Evolutionary conservation across 768 basidiomycete genomes (phyloP), one percentile per base, ranked within the genome.

Genomic region (Pleurotus sapidus): DNA sequence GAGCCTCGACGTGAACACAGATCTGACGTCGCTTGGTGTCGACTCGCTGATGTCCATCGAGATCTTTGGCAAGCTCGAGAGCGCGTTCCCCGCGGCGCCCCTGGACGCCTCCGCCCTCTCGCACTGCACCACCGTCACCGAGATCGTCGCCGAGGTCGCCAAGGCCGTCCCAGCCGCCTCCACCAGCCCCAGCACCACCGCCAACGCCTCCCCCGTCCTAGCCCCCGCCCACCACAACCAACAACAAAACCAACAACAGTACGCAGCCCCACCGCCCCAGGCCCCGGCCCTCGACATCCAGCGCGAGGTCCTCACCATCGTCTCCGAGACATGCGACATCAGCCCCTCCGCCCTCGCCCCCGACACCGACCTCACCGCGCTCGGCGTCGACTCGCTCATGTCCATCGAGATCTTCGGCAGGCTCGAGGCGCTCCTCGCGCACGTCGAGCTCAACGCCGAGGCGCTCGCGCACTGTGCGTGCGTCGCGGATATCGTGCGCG

Each of bases 31-130:
- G 3, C 76, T 89, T 8, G 87, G 88, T 0, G 72, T 88, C 49
- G 85, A 88, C 62, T 88, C 87, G 1, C 67, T 89, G 58, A 82
- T 81, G 68, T 79, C 81, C n/a, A 84, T 87, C 53, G 87, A 89
- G 65, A 69, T 85, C 8, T 66, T 70, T n/a, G 65, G 68, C 5
- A 72, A 69, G 34, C 66, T 84, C 14, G 69, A 69, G n/a, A 58
- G 46, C 7, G 57, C 64, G 0, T 80, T 77, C 61, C 74, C 74
- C 1, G 61, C 58, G 2, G 60, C 64, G 20, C 60, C 65, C n/a
- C 67, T 76, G 38, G 64, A 67, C 55, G 46, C 70, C 7, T 63
- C 67, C 15, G 59, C 68, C 5, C 62, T 81, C 42, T 68, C 68
- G 1, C 63, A 60, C 58, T 74, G 77, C 64, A 62, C 62, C 15